Conservation (phyloP, 805 yeast genomes). For the Suhomyces prunicola region DNA sequence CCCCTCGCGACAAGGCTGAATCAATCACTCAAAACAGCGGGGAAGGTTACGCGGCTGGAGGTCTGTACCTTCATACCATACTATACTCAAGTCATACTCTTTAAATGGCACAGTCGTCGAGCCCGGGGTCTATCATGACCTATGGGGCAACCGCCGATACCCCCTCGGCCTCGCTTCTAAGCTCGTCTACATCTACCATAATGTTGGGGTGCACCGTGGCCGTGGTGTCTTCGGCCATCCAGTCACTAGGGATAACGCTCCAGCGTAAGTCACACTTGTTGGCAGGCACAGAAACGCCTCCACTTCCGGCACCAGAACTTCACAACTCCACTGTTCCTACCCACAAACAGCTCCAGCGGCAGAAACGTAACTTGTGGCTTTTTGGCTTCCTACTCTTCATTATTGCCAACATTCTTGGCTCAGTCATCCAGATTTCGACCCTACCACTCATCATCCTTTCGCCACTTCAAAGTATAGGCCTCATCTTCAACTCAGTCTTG, state of each 20-base stretch:
- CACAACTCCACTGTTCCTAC: slow-evolving; percentile 7
- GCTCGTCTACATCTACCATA: slow-evolving; percentile 22
- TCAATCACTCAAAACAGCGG: not conserved
- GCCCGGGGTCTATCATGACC: not conserved
- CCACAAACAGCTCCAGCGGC: slow-evolving; percentile 29
- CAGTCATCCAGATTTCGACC: slow-evolving; percentile 78
- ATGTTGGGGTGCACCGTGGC: slow-evolving; percentile 67
- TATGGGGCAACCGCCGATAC: not conserved
- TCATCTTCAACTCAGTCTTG: slow-evolving; percentile 77
- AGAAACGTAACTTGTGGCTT: slow-evolving; percentile 65
- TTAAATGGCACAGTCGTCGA: not conserved
- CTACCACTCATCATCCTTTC: slow-evolving; percentile 76
- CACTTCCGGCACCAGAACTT: slow-evolving; percentile 12
- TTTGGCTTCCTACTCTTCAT: slow-evolving; percentile 70
- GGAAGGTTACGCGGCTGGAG: not conserved
- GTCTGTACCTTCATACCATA: not conserved
- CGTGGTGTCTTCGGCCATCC: slow-evolving; percentile 70
- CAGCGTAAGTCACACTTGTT: slow-evolving; percentile 74
- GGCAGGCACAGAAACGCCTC: slow-evolving; percentile 7
- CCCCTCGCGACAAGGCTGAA: not conserved
- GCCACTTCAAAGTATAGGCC: slow-evolving; percentile 81
- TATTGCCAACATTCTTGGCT: slow-evolving; percentile 72
- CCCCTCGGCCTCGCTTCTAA: not conserved
- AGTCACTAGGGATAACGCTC: slow-evolving; percentile 76
- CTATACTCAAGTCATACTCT: not conserved